Percentiles rank a stretch among this genome's conserved stretches.
Evolutionary conservation across 768 basidiomycete genomes (phyloP).

Genomic region (Inosperma sp.): DNA sequence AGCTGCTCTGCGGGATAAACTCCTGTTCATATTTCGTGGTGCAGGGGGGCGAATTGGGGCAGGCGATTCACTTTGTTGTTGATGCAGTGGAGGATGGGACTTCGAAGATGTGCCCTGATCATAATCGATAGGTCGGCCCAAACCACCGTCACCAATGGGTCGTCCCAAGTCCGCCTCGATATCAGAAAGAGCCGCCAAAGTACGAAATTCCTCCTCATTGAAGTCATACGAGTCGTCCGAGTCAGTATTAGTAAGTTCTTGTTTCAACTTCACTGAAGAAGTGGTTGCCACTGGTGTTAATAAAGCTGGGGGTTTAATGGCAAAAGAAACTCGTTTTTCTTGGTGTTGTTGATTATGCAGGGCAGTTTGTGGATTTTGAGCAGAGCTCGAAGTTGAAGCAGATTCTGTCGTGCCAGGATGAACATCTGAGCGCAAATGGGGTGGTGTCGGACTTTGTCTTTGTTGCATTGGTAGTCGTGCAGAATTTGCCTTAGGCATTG

Average conservation of each 20-base stretch:
- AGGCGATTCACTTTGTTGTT: constrained; percentile 5
- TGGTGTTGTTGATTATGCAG: constrained; percentile 8
- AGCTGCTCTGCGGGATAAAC: constrained; percentile 1
- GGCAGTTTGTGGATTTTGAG: neutral
- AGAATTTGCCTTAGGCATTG: constrained; percentile 17
- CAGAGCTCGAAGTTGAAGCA: constrained; percentile 11
- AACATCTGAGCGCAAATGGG: constrained; percentile 34
- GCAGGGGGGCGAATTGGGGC: neutral
- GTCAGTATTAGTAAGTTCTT: constrained; percentile 19
- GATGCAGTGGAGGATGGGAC: constrained; percentile 23
- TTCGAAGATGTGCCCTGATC: constrained; percentile 31
- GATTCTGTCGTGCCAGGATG: no score
- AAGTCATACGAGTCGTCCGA: constrained; percentile 52
- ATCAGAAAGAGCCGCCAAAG: constrained; percentile 56
- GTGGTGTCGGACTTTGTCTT: constrained; percentile 33
- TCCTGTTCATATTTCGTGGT: neutral
- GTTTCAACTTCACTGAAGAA: no score
- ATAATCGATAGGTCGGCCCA: constrained; percentile 40
- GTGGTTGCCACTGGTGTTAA: neutral
- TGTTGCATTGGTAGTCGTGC: constrained; percentile 15
- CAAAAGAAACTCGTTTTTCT: constrained; percentile 12
- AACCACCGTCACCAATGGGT: constrained; percentile 37
- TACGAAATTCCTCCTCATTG: constrained; percentile 64
- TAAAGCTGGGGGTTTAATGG: constrained; percentile 6
- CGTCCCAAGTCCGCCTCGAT: constrained; percentile 42